Evolutionary conservation across 495 filamentous ascomycete species (phyloP), one percentile per base, ranked within the genome.

Genomic region (Daldinia vernicosa): DNA sequence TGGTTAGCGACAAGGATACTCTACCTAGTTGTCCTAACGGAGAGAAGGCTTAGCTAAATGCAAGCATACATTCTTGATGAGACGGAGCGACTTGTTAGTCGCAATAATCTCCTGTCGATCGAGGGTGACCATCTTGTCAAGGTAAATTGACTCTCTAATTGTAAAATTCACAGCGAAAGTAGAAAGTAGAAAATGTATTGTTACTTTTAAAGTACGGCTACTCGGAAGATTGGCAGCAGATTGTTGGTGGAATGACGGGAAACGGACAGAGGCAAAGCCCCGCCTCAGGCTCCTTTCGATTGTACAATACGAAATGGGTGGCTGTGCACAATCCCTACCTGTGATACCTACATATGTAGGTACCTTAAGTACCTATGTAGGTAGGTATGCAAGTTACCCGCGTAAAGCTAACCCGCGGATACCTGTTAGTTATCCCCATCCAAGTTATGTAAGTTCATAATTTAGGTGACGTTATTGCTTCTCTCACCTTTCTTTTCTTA

Each of bases 61-160:
- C 30, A 8, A 15, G 12, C 62, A 66, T 83, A 93, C 93, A 75
- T 90, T 91, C 80, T 92, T 93, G 84, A 97, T 92, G 53, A 85
- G 90, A 59, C 93, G 89, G 62, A 97, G 87, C 72, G 93, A 95
- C 82, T 93, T 86, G 81, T 93, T 93, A 81, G 89, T 89, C 85
- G 83, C 83, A 22, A 85, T 84, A 74, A 84, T 77, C 43, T 76
- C 75, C 63, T 84, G 83, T 58, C 83, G 83, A 47, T 84, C 81
- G 45, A 74, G 73, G 32, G 80, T 80, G 28, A 82, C 79, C 81
- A 83, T 85, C 35, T 73, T 71, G 71, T 17, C 32, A 63, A 67
- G 19, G 14, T 22, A 11, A 47, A 9, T 47, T 4, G 43, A 4
- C 43, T 47, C 6, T 47, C 17, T 24, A 35, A 14, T 35, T 35